Evolutionary conservation across 2,329 filamentous ascomycete species (phyloP), one percentile per base, ranked within the genome.

Genomic region (Penicillium occitanis): DNA sequence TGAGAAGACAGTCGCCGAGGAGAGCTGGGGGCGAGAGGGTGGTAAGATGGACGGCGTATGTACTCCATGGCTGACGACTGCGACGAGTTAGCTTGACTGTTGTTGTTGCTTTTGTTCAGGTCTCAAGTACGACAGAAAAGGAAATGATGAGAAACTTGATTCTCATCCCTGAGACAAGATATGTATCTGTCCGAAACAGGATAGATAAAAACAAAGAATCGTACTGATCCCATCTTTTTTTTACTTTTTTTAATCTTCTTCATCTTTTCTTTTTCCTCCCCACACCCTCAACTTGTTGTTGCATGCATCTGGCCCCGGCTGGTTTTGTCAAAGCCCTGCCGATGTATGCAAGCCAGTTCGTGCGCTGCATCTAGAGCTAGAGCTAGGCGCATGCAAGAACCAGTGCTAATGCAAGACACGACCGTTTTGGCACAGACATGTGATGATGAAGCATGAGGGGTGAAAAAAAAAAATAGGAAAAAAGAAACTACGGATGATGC

Each of bases 1-100:
- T 83, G 61, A 95, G 84, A 44, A 92, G 81, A 33, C 89, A 85
- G 78, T 98, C 94, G 71, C 91, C 86, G 58, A 90, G 77, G 69
- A 97, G 88, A 35, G 93, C 92, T 74, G 96, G 89, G 46, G 93
- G 95, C 53, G 92, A 96, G 74, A 97, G 89, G 17, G 94, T 98
- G 30, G 94, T 95, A 75, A 97, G 83, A 80, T 97, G 91, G 68
- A 97, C 88, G 61, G 94, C 92, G 77, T 97, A 98, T 13, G 92
- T 91, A 79, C 90, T 96, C 93, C 93, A 98, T 59, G 88, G 90
- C 77, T 97, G 94, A 74, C 91, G 91, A 73, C 93, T 97, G 72
- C 60, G 68, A 68, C 67, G 67, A 67, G 72, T 77, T 75, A 77
- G 75, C 51, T 62, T 51, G 28, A 33, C 37, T 44, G n/a, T 33